These are phyloP conservation scores for Citrus maxima DNA, from an alignment of 345 rosid species.

Conservation along the genomic window DNA sequence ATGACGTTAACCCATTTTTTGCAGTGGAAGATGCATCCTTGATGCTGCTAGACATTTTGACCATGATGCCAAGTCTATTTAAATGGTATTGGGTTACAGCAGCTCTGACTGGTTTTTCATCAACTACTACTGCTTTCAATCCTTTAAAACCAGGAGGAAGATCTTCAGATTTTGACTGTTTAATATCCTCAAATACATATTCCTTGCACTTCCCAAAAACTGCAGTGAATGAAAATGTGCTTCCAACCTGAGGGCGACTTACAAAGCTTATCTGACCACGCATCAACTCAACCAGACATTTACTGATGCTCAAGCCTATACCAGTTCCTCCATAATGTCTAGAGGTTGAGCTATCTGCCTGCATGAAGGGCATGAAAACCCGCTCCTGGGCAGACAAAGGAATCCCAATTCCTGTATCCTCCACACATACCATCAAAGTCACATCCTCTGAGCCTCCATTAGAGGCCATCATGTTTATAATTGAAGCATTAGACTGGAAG, in stretches of 20 bases:
- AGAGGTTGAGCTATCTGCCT: slow-evolving; percentile 97
- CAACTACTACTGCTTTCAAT: slow-evolving; percentile 78
- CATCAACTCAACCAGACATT: slow-evolving; percentile 94
- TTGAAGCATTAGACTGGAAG: slow-evolving; percentile 26
- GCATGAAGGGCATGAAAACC: slow-evolving; percentile 94
- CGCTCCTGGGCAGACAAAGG: slow-evolving; percentile 82
- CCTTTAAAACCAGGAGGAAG: slow-evolving; percentile 72
- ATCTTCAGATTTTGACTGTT: slow-evolving; percentile 58
- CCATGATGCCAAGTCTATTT: slow-evolving; percentile 81
- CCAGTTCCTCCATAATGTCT: slow-evolving; percentile 94
- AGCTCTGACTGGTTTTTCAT: slow-evolving; percentile 85
- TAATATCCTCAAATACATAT: slow-evolving; percentile 24
- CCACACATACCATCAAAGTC: slow-evolving; percentile 72
- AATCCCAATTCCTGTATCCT: slow-evolving; percentile 96
- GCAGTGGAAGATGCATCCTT: slow-evolving; percentile 34
- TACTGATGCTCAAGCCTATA: slow-evolving; percentile 94
- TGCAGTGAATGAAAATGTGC: slow-evolving; percentile 84
- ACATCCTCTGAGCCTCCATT: slow-evolving; percentile 44
- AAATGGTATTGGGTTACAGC: slow-evolving; percentile 86
- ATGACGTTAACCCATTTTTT: slow-evolving; percentile 46
- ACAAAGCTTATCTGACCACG: slow-evolving; percentile 79
- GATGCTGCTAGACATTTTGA: slow-evolving; percentile 57
- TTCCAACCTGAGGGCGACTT: slow-evolving; percentile 78
- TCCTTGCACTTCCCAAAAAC: slow-evolving; percentile 51
- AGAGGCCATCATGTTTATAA: slow-evolving; percentile 23